Evolutionary conservation across 768 basidiomycete species (phyloP).

Genomic region (Mycena floridula): DNA sequence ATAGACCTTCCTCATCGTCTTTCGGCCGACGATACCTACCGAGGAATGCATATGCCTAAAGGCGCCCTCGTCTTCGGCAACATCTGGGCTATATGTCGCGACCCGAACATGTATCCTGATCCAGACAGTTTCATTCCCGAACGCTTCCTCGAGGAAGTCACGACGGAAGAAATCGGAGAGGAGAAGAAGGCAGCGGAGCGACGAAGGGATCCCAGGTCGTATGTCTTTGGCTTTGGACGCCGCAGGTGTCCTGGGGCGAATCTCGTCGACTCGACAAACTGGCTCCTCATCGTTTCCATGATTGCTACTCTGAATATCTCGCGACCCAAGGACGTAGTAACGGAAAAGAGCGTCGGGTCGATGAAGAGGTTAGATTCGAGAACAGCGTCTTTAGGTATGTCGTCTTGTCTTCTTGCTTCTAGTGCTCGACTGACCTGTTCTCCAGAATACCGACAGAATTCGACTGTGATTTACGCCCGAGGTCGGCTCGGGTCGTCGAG

Average conservation of each 20-base stretch:
- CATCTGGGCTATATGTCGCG: conserved; percentile 38
- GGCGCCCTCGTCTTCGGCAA: conserved; percentile 63
- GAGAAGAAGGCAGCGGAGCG: conserved; percentile 19
- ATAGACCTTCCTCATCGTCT: conserved; percentile 58
- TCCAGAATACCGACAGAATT: conserved; percentile 42
- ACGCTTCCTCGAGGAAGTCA: conserved; percentile 15
- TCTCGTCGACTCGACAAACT: conserved; percentile 57
- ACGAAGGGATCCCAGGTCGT: conserved; percentile 36
- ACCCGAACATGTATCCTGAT: conserved; percentile 1
- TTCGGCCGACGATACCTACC: conserved; percentile 61
- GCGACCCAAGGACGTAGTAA: conserved; percentile 42
- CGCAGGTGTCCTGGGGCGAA: conserved; percentile 56
- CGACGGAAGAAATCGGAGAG: conserved; percentile 13
- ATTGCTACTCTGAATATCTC: conserved; percentile 52
- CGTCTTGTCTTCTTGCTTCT: background rate
- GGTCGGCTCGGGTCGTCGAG: conserved; percentile 37
- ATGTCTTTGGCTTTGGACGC: conserved; percentile 44
- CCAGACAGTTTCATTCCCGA: conserved; percentile 13
- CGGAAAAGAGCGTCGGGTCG: conserved; percentile 36
- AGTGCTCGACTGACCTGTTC: background rate
- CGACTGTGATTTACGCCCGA: conserved; percentile 42
- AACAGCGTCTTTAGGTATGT: conserved; percentile 59
- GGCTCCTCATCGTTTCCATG: conserved; percentile 51
- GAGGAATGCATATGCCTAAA: conserved; percentile 52
- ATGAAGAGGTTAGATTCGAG: conserved; percentile 48